Conservation (phyloP, 306 rosid genomes). For the Inga laurina region DNA sequence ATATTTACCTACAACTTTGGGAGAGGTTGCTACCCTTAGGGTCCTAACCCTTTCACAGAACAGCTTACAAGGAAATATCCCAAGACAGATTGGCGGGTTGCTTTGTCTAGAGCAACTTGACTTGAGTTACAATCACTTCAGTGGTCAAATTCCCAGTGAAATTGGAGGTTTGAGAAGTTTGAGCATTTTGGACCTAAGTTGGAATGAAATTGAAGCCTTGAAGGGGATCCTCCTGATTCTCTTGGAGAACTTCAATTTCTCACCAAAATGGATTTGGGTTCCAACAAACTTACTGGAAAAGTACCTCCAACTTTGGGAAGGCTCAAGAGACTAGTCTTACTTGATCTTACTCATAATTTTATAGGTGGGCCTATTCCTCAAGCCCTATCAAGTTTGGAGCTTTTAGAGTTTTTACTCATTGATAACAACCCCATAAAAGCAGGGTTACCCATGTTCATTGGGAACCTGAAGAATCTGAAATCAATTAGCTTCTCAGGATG, state of each 20-base stretch:
- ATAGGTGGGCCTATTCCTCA: slow-evolving; percentile 59
- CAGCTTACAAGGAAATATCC: slow-evolving; percentile 56
- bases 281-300: slow-evolving; percentile 52
- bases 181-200: slow-evolving; percentile 61
- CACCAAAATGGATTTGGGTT: slow-evolving; percentile 61
- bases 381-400: slow-evolving; percentile 44
- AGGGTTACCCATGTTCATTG: slow-evolving; percentile 46
- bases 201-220: slow-evolving; percentile 53
- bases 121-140: slow-evolving; percentile 58
- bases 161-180: slow-evolving; percentile 52
- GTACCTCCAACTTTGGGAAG: slow-evolving; percentile 49
- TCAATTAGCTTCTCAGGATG: slow-evolving; percentile 55
- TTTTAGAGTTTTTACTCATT: slow-evolving; percentile 50
- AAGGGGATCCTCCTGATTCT: slow-evolving; percentile 50
- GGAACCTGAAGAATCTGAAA: slow-evolving; percentile 51
- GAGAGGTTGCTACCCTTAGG: slow-evolving; percentile 42
- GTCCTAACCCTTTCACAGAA: slow-evolving; percentile 61
- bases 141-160: slow-evolving; percentile 61
- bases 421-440: slow-evolving; percentile 60
- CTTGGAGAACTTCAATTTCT: slow-evolving; percentile 51
- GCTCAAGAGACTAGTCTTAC: slow-evolving; percentile 52
- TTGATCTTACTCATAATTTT: slow-evolving; percentile 61
- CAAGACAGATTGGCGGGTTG: slow-evolving; percentile 47
- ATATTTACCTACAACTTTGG: slow-evolving; percentile 48
- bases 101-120: slow-evolving; percentile 58